Conservation (phyloP, 805 yeast species). For the Metschnikowia lachancei region DNA sequence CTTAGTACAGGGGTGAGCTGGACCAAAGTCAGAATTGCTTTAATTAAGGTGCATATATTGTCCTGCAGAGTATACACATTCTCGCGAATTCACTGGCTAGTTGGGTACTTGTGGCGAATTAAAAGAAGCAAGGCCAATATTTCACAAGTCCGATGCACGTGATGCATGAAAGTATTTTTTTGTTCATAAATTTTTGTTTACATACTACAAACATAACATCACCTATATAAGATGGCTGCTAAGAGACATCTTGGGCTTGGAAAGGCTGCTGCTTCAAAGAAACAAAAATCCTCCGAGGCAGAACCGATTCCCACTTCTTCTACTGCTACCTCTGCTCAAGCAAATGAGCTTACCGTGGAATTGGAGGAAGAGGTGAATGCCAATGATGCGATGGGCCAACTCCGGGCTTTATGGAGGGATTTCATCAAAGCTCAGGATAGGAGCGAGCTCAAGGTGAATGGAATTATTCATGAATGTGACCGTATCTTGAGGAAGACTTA, state of each 20-base stretch:
- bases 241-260: slow-evolving; percentile 42
- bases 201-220: not conserved
- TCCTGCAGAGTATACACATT: no score
- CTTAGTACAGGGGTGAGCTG: not conserved
- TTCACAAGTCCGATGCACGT: slow-evolving; percentile 3
- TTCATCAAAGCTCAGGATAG: slow-evolving; percentile 56
- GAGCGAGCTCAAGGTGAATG: slow-evolving; percentile 67
- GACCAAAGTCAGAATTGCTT: slow-evolving; percentile 1
- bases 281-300: slow-evolving; percentile 18
- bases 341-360: slow-evolving; percentile 51
- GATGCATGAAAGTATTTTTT: slow-evolving; percentile 4
- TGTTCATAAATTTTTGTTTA: not conserved
- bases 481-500: slow-evolving; percentile 54
- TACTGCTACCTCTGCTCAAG: slow-evolving; percentile 11
- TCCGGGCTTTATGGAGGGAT: slow-evolving; percentile 69
- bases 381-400: slow-evolving; percentile 75
- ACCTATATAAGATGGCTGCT: slow-evolving; percentile 17
- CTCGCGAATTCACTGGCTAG: no score
- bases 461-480: slow-evolving; percentile 91
- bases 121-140: not conserved
- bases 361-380: slow-evolving; percentile 67
- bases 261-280: slow-evolving; percentile 29
- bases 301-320: not conserved
- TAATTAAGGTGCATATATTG: no score
- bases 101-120: slow-evolving; percentile 5